phyloP scores from a whole-genome alignment of 768 basidiomycete genomes.

The Rhodotorula babjevae region DNA sequence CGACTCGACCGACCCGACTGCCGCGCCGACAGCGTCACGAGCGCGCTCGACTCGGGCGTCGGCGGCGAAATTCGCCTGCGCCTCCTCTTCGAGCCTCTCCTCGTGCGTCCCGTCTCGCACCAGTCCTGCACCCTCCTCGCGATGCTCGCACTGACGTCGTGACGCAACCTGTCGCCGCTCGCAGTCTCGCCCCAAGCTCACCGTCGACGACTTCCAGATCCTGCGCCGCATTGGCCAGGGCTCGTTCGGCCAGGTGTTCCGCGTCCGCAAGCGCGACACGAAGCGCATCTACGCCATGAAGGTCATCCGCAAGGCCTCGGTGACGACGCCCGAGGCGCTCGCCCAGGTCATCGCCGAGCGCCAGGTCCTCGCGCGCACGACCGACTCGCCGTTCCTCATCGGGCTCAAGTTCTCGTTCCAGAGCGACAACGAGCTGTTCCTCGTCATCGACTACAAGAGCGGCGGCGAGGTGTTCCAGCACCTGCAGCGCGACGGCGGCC shows the following conservation, averaged over 20 bases:
- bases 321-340: slow-evolving; percentile 81
- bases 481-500: slow-evolving; percentile 86
- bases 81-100: slow-evolving; percentile 81
- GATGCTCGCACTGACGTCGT: too few relatives aligned
- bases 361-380: slow-evolving; percentile 64
- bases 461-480: slow-evolving; percentile 99
- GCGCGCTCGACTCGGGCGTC: slow-evolving; percentile 57
- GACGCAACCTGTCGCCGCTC: too few relatives aligned
- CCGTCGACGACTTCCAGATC: slow-evolving; percentile 74
- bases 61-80: slow-evolving; percentile 90
- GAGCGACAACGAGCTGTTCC: slow-evolving; percentile 25
- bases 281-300: slow-evolving; percentile 98
- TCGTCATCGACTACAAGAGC: slow-evolving; percentile 48
- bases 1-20: too few relatives aligned
- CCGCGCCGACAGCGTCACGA: background rate
- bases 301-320: slow-evolving; percentile 91
- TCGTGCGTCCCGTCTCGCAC: slow-evolving; percentile 55
- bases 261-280: slow-evolving; percentile 94
- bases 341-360: slow-evolving; percentile 90
- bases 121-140: too few relatives aligned
- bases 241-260: slow-evolving; percentile 91
- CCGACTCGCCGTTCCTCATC: slow-evolving; percentile 91
- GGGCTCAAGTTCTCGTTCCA: slow-evolving; percentile 74
- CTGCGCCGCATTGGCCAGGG: slow-evolving; percentile 95
- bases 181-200: slow-evolving; percentile 35